These are phyloP conservation scores for Sutorius eximius DNA, from an alignment of 1,284 basidiomycete genomes.

Conservation along the genomic window DNA sequence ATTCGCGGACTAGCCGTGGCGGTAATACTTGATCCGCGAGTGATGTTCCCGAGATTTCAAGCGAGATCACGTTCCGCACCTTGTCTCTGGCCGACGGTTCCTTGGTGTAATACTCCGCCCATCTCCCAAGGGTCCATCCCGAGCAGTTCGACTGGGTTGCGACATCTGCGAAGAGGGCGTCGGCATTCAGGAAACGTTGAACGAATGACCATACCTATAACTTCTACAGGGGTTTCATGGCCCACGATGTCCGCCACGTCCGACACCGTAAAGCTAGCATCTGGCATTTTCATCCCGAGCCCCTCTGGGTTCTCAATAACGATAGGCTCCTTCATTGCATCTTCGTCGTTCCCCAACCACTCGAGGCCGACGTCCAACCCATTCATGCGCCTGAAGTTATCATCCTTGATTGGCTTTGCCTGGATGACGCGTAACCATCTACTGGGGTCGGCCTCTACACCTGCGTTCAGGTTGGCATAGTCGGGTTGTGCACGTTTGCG, in stretches of 20 bases:
- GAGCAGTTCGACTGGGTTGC: conserved; percentile 77
- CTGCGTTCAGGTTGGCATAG: conserved; percentile 71
- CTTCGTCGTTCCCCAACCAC: conserved; percentile 70
- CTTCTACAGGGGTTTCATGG: conserved; percentile 76
- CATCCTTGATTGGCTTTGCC: conserved; percentile 57
- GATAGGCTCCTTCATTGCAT: conserved; percentile 75
- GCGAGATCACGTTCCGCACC: conserved; percentile 86
- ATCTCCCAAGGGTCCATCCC: conserved; percentile 87
- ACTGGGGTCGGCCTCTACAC: conserved; percentile 61
- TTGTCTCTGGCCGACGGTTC: conserved; percentile 72
- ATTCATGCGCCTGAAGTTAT: conserved; percentile 65
- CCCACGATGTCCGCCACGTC: conserved; percentile 84
- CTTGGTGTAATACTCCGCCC: conserved; percentile 84
- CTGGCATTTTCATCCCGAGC: conserved; percentile 85
- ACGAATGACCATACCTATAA: conserved; percentile 68
- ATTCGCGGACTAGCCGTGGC: conserved; percentile 81
- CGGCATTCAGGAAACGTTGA: not conserved
- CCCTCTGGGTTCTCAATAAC: conserved; percentile 75
- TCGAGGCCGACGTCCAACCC: conserved; percentile 64
- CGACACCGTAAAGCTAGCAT: conserved; percentile 62
- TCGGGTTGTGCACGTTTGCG: conserved; percentile 71
- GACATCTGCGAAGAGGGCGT: conserved; percentile 56
- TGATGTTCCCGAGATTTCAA: conserved; percentile 80
- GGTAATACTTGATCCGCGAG: conserved; percentile 78
- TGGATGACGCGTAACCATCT: conserved; percentile 70